Evolutionary conservation across 176 grass and related monocot genomes (phyloP).

Genomic region (Secale cereale): DNA sequence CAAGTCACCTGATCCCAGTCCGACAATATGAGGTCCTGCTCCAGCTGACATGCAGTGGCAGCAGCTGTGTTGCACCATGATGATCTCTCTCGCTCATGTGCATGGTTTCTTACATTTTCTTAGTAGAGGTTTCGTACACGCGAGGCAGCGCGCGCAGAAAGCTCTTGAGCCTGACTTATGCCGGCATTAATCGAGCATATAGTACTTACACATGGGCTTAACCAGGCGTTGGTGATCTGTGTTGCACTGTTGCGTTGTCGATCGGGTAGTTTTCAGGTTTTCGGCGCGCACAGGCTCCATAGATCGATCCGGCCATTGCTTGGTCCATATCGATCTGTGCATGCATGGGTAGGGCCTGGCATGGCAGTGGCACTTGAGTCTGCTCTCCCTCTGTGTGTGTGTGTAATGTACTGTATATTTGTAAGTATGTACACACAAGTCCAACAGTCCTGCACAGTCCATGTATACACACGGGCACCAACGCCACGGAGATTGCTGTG

Average conservation of each 20-base stretch:
- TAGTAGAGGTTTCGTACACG: neutral
- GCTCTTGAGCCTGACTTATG: neutral
- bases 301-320: constrained; percentile 21
- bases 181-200: neutral
- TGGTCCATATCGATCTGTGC: neutral
- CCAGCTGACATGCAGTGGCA: neutral
- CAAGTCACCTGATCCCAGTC: too few species aligned
- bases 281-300: neutral
- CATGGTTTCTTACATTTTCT: too few species aligned
- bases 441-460: neutral
- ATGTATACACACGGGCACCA: neutral
- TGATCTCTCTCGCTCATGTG: too few species aligned
- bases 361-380: neutral
- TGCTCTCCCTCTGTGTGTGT: neutral
- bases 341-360: neutral
- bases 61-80: constrained; percentile 7
- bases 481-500: too few species aligned
- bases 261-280: neutral
- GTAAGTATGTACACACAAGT: too few species aligned
- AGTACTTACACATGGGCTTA: neutral
- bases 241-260: neutral
- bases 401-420: too few species aligned
- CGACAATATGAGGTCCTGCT: neutral
- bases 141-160: too few species aligned
- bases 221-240: neutral